Evolutionary conservation across 495 filamentous ascomycete genomes (phyloP).

Genomic region (Podospora comata): DNA sequence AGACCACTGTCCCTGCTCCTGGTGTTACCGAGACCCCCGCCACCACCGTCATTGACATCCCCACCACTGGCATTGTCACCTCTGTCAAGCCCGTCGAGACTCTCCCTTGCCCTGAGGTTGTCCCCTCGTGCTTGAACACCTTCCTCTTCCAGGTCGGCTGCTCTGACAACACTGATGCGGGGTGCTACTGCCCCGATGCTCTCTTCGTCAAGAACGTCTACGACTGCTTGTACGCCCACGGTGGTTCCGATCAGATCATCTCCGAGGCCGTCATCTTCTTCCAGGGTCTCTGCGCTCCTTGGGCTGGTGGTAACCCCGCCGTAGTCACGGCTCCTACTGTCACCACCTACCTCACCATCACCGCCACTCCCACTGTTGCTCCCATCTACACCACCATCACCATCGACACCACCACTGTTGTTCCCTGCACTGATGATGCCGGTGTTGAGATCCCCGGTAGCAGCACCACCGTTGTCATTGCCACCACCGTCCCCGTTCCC

Average conservation of each 20-base stretch:
- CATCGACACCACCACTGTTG: slow-evolving; percentile 49
- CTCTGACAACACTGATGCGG: slow-evolving; percentile 74
- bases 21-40: slow-evolving; percentile 8
- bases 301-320: slow-evolving; percentile 73
- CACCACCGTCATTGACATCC: slow-evolving; percentile 9
- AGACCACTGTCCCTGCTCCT: slow-evolving; percentile 5
- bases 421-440: slow-evolving; percentile 50
- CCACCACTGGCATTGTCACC: slow-evolving; percentile 25
- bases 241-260: slow-evolving; percentile 61
- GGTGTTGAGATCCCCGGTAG: slow-evolving; percentile 50
- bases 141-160: slow-evolving; percentile 76
- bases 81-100: slow-evolving; percentile 46
- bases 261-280: slow-evolving; percentile 75
- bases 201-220: slow-evolving; percentile 77
- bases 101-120: slow-evolving; percentile 63
- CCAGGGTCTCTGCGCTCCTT: slow-evolving; percentile 82
- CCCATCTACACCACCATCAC: slow-evolving; percentile 61
- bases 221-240: slow-evolving; percentile 76
- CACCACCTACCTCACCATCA: slow-evolving; percentile 57
- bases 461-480: slow-evolving; percentile 52
- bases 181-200: slow-evolving; percentile 82
- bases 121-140: slow-evolving; percentile 91
- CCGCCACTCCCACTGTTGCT: slow-evolving; percentile 44
- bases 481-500: slow-evolving; percentile 66
- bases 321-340: slow-evolving; percentile 66